Percentiles rank a stretch among this genome's conserved stretches.
These are phyloP conservation scores for Hypoxylon sp. DNA, from an alignment of 2,329 filamentous ascomycete genomes.

Conservation along the genomic window DNA sequence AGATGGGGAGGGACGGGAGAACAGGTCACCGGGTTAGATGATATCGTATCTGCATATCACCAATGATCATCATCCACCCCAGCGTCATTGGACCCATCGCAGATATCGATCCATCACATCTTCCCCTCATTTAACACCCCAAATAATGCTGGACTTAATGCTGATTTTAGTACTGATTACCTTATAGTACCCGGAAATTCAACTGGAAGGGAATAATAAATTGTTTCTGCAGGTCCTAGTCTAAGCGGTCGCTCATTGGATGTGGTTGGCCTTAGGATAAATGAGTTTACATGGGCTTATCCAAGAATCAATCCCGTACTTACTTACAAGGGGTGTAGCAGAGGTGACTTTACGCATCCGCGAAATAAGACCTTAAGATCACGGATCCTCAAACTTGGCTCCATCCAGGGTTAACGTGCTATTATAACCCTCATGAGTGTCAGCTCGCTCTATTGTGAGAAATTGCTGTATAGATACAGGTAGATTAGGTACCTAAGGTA, in stretches of 20 bases:
- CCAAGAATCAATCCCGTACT: background rate
- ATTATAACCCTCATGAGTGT: too few species aligned
- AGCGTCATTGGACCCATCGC: slow-evolving; percentile 33
- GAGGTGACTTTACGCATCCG: background rate
- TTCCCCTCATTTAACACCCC: slow-evolving; percentile 20
- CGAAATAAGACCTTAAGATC: slow-evolving; percentile 7
- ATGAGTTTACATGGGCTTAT: slow-evolving; percentile 11
- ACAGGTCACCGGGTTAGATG: slow-evolving; percentile 11
- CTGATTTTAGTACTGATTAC: background rate
- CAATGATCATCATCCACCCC: slow-evolving; percentile 38
- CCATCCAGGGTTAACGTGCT: slow-evolving; percentile 3
- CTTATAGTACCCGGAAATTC: slow-evolving; percentile 1
- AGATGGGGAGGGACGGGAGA: slow-evolving; percentile 7
- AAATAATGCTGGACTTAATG: slow-evolving; percentile 23
- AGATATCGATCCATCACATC: background rate
- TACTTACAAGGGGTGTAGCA: background rate
- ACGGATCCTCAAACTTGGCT: slow-evolving; percentile 20
- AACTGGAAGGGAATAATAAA: slow-evolving; percentile 22
- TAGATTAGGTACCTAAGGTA: too few species aligned
- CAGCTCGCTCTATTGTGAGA: background rate
- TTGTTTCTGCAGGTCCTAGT: slow-evolving; percentile 33
- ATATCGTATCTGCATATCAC: slow-evolving; percentile 19
- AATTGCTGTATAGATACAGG: background rate
- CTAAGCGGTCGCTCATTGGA: slow-evolving; percentile 4
- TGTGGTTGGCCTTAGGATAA: slow-evolving; percentile 16